Conservation (phyloP, 495 filamentous ascomycete species). For the Talaromyces nanjingensis region DNA sequence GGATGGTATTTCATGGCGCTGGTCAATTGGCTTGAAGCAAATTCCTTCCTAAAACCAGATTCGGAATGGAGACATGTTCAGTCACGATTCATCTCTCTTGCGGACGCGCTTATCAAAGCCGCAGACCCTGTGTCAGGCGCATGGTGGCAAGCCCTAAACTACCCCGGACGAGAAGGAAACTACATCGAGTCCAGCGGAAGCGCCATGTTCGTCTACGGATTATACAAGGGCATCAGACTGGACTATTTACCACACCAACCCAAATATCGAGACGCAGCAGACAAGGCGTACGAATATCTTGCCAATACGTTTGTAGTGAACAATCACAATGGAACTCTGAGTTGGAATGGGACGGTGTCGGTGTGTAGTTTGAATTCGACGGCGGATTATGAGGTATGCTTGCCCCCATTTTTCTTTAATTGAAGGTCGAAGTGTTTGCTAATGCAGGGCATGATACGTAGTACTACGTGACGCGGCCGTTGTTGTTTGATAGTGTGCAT, state of each 20-base stretch:
- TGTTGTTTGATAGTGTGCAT: constrained; percentile 38
- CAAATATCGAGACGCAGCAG: constrained; percentile 9
- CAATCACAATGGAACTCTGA: constrained; percentile 32
- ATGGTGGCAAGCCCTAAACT: constrained; percentile 57
- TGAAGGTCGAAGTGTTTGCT: constrained; percentile 10
- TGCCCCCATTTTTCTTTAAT: constrained; percentile 1
- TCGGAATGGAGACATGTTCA: constrained; percentile 22
- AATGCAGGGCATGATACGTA: constrained; percentile 11
- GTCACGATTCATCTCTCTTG: constrained; percentile 32
- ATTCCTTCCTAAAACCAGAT: constrained; percentile 21
- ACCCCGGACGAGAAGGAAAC: constrained; percentile 40
- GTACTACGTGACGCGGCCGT: constrained; percentile 42
- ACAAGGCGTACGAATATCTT: constrained; percentile 35
- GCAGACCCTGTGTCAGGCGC: constrained; percentile 40
- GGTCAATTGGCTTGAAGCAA: constrained; percentile 46
- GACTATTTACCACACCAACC: constrained; percentile 24
- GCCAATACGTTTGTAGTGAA: constrained; percentile 32
- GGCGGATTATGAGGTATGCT: constrained; percentile 37
- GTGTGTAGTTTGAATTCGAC: constrained; percentile 48
- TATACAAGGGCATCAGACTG: constrained; percentile 44
- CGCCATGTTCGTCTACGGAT: constrained; percentile 53
- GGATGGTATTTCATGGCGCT: constrained; percentile 57
- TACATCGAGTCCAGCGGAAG: constrained; percentile 56
- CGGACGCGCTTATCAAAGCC: constrained; percentile 31
- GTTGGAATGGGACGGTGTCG: constrained; percentile 47